Evolutionary conservation across 78 protist genomes (phyloP).

Genomic region (Dictyostelium brefeldianum): DNA sequence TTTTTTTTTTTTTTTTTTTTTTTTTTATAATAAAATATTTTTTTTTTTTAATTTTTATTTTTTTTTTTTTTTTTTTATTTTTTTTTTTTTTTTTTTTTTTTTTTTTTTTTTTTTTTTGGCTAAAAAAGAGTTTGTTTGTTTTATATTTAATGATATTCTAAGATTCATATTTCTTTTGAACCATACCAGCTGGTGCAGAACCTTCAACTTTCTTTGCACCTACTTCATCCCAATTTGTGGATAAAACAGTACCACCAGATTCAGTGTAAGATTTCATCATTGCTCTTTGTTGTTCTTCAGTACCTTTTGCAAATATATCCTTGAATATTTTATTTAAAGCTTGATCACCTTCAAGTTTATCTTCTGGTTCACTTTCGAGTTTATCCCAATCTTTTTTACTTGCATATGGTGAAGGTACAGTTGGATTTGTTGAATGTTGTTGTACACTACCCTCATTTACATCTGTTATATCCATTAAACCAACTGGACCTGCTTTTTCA

Average conservation of each 20-base stretch:
- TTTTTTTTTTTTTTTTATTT: too few species aligned
- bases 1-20: too few species aligned
- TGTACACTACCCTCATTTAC: neutral
- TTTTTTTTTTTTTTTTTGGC: too few species aligned
- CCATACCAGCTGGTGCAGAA: slow-evolving; percentile 89
- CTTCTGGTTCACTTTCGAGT: slow-evolving; percentile 69
- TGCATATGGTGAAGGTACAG: slow-evolving; percentile 37
- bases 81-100: too few species aligned
- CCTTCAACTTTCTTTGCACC: slow-evolving; percentile 83
- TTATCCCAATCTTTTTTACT: slow-evolving; percentile 90
- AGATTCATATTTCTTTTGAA: neutral
- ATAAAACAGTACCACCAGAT: slow-evolving; percentile 95
- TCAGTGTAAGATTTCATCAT: slow-evolving; percentile 96
- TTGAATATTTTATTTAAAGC: slow-evolving; percentile 89
- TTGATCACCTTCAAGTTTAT: slow-evolving; percentile 88
- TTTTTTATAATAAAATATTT: too few species aligned
- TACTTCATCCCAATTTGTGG: slow-evolving; percentile 97
- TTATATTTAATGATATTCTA: too few species aligned
- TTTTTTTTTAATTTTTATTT: too few species aligned
- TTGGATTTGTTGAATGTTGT: neutral
- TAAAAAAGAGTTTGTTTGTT: too few species aligned
- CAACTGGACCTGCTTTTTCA: slow-evolving; percentile 48
- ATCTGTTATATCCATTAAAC: slow-evolving; percentile 5
- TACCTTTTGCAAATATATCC: slow-evolving; percentile 85
- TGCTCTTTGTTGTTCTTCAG: slow-evolving; percentile 91